Evolutionary conservation across 2,329 filamentous ascomycete species (phyloP), one percentile per base, ranked within the genome.

Genomic region (Colletotrichum salicis): DNA sequence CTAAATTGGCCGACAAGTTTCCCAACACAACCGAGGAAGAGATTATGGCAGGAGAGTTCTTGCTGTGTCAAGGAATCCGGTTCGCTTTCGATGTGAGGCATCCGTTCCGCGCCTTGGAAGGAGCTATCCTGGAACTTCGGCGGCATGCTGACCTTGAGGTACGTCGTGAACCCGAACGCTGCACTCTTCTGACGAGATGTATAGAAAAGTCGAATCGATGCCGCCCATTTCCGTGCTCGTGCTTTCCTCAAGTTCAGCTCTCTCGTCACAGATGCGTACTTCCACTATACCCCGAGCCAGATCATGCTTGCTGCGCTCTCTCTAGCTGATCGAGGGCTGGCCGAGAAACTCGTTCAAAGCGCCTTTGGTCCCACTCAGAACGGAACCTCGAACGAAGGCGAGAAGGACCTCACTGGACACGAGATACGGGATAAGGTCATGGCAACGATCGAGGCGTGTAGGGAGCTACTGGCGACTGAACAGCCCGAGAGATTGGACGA

Each of bases 81-180:
- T 99, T 98, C 82, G 95, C 94, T 57, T 95, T 99, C 78, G 95
- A 98, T 75, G 93, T 99, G 2, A 90, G 92, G 60, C 96, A 98
- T 80, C 96, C 96, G 0, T 96, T 94, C 79, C 91, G 95, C 55
- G 94, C 93, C 0, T 86, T 98, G 1, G 94, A 97, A 80, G 96
- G 95, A 37, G 92, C 92, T 1, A 86, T 97, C 60, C 91, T 98
- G 87, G 95, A 98, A 80, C 84, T 98, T 61, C 85, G 91, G 70
- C 89, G 92, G 57, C 86, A 93, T 31, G 87, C 89, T 0, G 88
- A 91, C 29, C 89, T 91, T 1, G 88, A 91, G 62, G 86, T 84
- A 62, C 74, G 80, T 61, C 76, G 77, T 27, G 37, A 74, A 5
- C 78, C 79, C 4, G 12, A 1, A 11, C 5, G 3, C 7, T 7